A percentile compares a stretch with the other conserved stretches of the same genome.
Conservation (phyloP, 1,284 basidiomycete genomes). For the Boletellus deceptivus region DNA sequence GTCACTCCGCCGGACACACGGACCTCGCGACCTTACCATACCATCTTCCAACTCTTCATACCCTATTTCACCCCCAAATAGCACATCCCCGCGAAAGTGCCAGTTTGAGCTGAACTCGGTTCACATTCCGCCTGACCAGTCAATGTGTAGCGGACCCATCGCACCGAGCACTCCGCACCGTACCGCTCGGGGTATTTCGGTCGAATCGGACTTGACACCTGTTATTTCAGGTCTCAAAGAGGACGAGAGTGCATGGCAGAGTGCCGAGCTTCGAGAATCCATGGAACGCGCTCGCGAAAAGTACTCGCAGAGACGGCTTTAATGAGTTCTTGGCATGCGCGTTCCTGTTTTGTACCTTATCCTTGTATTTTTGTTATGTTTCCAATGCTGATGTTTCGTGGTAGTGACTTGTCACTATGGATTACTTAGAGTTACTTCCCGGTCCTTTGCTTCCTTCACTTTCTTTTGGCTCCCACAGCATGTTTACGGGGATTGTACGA, state of each 20-base stretch:
- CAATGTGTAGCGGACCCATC: conserved; percentile 11
- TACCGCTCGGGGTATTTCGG: conserved; percentile 24
- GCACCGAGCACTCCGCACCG: conserved; percentile 17
- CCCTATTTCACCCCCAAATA: conserved; percentile 25
- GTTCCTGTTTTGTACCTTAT: neutral
- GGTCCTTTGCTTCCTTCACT: neutral
- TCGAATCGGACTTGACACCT: conserved; percentile 31
- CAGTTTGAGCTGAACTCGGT: conserved; percentile 27
- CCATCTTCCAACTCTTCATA: conserved; percentile 32
- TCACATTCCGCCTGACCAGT: conserved; percentile 19
- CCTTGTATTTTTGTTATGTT: conserved; percentile 1
- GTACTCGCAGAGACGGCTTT: conserved; percentile 26
- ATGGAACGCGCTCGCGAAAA: conserved; percentile 61
- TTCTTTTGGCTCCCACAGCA: neutral
- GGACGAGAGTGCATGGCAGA: conserved; percentile 49
- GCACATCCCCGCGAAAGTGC: conserved; percentile 33
- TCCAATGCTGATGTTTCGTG: neutral
- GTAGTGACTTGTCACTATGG: neutral
- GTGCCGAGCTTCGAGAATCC: conserved; percentile 57
- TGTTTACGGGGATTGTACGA: neutral
- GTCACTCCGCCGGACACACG: conserved; percentile 25
- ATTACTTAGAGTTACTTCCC: neutral
- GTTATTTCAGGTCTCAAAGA: conserved; percentile 30
- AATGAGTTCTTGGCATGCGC: conserved; percentile 12
- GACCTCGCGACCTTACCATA: conserved; percentile 28